Evolutionary conservation across 768 basidiomycete species (phyloP).

Genomic region (Rhizopogon vesiculosus): DNA sequence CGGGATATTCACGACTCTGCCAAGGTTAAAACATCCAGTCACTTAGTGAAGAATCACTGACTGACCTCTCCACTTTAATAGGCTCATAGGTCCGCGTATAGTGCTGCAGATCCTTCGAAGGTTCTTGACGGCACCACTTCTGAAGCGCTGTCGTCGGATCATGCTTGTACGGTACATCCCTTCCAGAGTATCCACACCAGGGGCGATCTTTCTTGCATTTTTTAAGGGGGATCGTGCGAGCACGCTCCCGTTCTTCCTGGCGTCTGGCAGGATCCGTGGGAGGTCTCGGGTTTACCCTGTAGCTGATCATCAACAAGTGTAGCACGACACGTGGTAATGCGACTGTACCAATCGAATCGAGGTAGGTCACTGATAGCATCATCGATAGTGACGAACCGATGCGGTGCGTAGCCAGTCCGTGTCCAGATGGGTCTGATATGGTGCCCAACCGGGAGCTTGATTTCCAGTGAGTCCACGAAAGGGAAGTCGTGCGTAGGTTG

Average conservation of each 20-base stretch:
- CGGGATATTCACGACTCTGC: slow-evolving; percentile 59
- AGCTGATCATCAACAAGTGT: not conserved
- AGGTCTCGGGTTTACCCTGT: slow-evolving; percentile 20
- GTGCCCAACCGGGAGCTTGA: slow-evolving; percentile 43
- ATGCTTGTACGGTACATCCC: slow-evolving; percentile 26
- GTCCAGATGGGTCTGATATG: slow-evolving; percentile 41
- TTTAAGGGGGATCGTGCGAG: slow-evolving; percentile 24
- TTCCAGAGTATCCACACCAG: slow-evolving; percentile 29
- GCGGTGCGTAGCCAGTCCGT: slow-evolving; percentile 47
- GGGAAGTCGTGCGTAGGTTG: slow-evolving; percentile 41
- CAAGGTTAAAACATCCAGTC: not conserved
- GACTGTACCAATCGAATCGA: slow-evolving; percentile 64
- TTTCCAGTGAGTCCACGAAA: slow-evolving; percentile 36
- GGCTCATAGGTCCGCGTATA: slow-evolving; percentile 51
- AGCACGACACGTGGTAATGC: not conserved
- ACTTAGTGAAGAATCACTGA: slow-evolving; percentile 21
- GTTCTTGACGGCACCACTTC: slow-evolving; percentile 36
- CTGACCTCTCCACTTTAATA: slow-evolving; percentile 58
- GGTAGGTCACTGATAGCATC: slow-evolving; percentile 76
- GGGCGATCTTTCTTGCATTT: slow-evolving; percentile 31
- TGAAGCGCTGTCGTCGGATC: slow-evolving; percentile 41
- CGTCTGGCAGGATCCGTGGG: slow-evolving; percentile 2
- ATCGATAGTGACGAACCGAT: slow-evolving; percentile 54
- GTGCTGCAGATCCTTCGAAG: slow-evolving; percentile 57
- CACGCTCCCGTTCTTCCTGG: slow-evolving; percentile 14